Percentiles rank a stretch among this genome's conserved stretches.
Evolutionary conservation across 2,329 filamentous ascomycete species (phyloP).

Genomic region (Alternaria arborescens): DNA sequence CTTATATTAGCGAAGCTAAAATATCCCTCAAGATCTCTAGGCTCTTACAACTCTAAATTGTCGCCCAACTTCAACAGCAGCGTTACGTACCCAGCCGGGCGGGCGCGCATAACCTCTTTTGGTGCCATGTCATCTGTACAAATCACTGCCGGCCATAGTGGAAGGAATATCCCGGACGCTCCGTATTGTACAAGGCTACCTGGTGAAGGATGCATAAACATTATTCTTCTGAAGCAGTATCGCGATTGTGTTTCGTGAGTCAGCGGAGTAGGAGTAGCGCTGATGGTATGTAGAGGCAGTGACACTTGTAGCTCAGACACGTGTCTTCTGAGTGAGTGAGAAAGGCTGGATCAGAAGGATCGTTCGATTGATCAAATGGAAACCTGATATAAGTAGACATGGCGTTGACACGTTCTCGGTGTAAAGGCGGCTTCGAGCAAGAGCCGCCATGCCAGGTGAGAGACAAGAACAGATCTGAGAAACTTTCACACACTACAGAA

Average conservation of each 20-base stretch:
- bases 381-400: not conserved
- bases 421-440: conserved; percentile 12
- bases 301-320: not conserved
- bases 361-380: not conserved
- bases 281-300: not conserved
- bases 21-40: not conserved
- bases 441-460: conserved; percentile 4
- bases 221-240: not conserved
- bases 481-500: not conserved
- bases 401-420: not conserved
- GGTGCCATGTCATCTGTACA: conserved; percentile 33
- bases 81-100: conserved; percentile 22
- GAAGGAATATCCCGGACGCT: not conserved
- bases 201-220: not conserved
- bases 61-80: conserved; percentile 27
- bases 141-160: conserved; percentile 30
- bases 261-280: not conserved
- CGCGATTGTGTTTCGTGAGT: not conserved
- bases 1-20: not conserved
- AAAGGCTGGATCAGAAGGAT: not conserved
- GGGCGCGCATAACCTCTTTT: conserved; percentile 2
- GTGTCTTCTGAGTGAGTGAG: not conserved
- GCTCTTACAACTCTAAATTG: conserved; percentile 22
- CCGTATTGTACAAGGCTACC: conserved; percentile 25
- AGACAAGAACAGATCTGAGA: conserved; percentile 4